phyloP scores from a whole-genome alignment of 164 flowering plant species.

The Sextonia rubra region DNA sequence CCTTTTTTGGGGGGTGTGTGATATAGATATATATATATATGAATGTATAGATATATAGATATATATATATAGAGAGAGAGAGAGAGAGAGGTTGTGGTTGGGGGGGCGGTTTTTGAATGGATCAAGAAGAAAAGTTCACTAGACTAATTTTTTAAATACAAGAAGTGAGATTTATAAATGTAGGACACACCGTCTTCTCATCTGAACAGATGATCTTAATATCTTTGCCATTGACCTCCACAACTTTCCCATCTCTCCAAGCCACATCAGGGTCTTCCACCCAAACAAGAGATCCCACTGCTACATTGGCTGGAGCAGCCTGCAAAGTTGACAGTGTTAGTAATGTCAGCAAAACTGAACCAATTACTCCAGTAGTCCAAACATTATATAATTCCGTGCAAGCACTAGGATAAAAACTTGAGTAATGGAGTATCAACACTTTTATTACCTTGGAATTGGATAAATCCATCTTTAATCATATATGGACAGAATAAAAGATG shows the following conservation, averaged over 20 bases:
- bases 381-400: background rate
- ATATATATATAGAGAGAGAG: too few species aligned
- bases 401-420: background rate
- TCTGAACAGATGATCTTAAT: constrained; percentile 48
- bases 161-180: too few species aligned
- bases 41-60: too few species aligned
- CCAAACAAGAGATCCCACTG: constrained; percentile 79
- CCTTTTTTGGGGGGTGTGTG: background rate
- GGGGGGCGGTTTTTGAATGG: too few species aligned
- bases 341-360: background rate
- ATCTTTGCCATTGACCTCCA: constrained; percentile 54
- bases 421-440: background rate
- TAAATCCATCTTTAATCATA: background rate
- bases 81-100: too few species aligned
- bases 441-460: background rate
- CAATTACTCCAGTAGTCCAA: background rate
- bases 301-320: constrained; percentile 41
- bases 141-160: too few species aligned
- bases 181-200: constrained; percentile 44
- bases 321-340: constrained; percentile 17
- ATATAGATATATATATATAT: too few species aligned
- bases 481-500: background rate
- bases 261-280: constrained; percentile 74
- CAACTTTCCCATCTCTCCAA: constrained; percentile 86
- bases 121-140: too few species aligned